Conservation (phyloP, 805 yeast species). For the Candida taoyuanica region DNA sequence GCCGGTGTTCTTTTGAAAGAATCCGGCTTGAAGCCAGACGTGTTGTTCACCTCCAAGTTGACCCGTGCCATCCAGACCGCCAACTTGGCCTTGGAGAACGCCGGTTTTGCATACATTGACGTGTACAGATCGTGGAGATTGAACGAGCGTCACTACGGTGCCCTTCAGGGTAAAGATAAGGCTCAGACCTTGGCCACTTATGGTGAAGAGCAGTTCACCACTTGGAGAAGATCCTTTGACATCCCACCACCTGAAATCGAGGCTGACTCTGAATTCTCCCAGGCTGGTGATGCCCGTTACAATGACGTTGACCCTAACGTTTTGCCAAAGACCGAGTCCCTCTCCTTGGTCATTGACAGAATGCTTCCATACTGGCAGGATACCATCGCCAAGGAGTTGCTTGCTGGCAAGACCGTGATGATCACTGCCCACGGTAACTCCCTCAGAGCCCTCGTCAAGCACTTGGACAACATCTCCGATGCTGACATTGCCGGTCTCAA, state of each 20-base stretch:
- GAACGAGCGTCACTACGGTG: constrained; percentile 99
- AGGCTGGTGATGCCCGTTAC: constrained; percentile 83
- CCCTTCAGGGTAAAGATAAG: constrained; percentile 96
- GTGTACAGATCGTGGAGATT: constrained; percentile 96
- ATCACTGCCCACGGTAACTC: constrained; percentile 99
- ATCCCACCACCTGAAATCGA: constrained; percentile 92
- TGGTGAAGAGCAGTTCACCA: constrained; percentile 91
- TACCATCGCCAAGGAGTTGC: constrained; percentile 77
- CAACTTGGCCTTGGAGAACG: constrained; percentile 82
- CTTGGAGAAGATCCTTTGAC: constrained; percentile 96
- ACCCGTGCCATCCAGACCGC: constrained; percentile 97
- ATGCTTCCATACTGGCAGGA: constrained; percentile 96
- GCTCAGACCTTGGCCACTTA: constrained; percentile 83
- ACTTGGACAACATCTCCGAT: constrained; percentile 89
- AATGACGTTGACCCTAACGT: constrained; percentile 75
- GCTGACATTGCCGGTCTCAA: constrained; percentile 89
- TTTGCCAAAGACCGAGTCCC: constrained; percentile 91
- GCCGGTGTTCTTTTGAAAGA: constrained; percentile 92
- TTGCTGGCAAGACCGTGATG: constrained; percentile 84
- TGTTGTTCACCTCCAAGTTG: constrained; percentile 85
- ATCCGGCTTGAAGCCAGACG: constrained; percentile 78
- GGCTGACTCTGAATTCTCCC: constrained; percentile 76
- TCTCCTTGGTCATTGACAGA: constrained; percentile 93
- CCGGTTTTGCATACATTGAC: constrained; percentile 88
- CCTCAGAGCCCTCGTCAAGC: constrained; percentile 92